Conservation (phyloP, 163 green algal genomes). For the Scenedesmus sp. region DNA sequence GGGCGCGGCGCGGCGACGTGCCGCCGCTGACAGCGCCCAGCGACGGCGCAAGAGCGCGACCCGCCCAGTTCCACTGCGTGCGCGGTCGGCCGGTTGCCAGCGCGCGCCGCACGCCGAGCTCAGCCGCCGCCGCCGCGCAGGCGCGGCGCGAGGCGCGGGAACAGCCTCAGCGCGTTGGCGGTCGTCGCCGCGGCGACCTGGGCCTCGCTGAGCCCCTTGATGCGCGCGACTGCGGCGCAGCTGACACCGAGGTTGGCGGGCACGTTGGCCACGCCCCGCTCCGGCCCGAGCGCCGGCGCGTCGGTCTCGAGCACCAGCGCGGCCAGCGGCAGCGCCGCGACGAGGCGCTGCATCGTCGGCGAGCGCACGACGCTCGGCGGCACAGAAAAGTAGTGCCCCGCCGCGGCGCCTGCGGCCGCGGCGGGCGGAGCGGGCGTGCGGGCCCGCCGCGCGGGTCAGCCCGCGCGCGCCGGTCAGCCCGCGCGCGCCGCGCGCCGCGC, state of each 20-base stretch:
- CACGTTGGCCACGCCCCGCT: constrained; percentile 2
- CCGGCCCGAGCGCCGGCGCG: constrained; percentile 8
- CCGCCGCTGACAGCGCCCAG: too few relatives aligned
- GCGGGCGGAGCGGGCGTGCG: too few relatives aligned
- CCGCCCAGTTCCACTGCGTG: too few relatives aligned
- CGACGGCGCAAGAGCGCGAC: too few relatives aligned
- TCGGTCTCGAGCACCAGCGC: constrained; percentile 28
- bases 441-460: too few relatives aligned
- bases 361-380: constrained; percentile 38
- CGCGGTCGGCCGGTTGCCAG: too few relatives aligned
- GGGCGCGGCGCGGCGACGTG: too few relatives aligned
- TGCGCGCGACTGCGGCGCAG: not conserved
- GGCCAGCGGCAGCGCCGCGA: constrained; percentile 26
- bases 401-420: not conserved
- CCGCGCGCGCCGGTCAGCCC: too few relatives aligned
- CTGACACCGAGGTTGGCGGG: constrained; percentile 11
- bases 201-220: constrained; percentile 9
- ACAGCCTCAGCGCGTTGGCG: constrained; percentile 33
- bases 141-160: not conserved
- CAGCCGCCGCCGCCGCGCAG: not conserved
- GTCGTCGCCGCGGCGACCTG: constrained; percentile 30
- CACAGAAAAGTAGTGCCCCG: constrained; percentile 29
- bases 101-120: not conserved
- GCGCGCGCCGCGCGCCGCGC: too few relatives aligned
- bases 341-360: constrained; percentile 32